Evolutionary conservation across 805 yeast genomes (phyloP), one percentile per base, ranked within the genome.

Genomic region (Soucietia sequanensis): DNA sequence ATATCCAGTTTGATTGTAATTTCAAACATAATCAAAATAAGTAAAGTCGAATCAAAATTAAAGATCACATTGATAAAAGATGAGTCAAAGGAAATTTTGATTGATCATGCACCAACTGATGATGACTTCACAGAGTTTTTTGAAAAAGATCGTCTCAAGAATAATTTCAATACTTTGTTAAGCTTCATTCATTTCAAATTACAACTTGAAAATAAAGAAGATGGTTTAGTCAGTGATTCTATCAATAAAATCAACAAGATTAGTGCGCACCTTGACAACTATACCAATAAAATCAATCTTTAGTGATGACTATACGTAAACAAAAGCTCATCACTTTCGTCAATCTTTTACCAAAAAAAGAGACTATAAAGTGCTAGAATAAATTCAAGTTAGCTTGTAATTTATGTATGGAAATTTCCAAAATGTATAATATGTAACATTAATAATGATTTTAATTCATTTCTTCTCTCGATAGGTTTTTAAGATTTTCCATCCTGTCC

Each of bases 1-100:
- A 14, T 50, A 17, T 34, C 50, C 10, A 52, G 52, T 31, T 39
- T 54, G 23, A 39, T 48, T 4, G 43, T 54, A 10, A 36, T 52
- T 11, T 40, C 48, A 8, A 41, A 41, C 29, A 36, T 38, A 28
- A 26, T 46, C 25, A 37, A 26, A 16, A 39, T 41, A 17, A 25
- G n/a, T n/a, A n/a, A n/a, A n/a, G n/a, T n/a, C n/a, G n/a, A n/a
- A n/a, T 25, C 25, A 36, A 30, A 10, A 33, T 27, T 9, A 30
- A 34, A 8, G 30, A 23, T 3, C 25, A 36, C n/a, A 17, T 23
- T 21, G 28, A 23, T 22, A 23, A 23, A 21, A 15, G 9, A 13
- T 13, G 21, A 23, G n/a, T 11, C n/a, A 19, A 21, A 17, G 14
- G 19, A 17, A 13, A 15, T 15, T 28, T 16, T 28, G 26, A 12